These are phyloP conservation scores for Cyclaneusma minus DNA, from an alignment of 2,329 filamentous ascomycete genomes.

Conservation along the genomic window DNA sequence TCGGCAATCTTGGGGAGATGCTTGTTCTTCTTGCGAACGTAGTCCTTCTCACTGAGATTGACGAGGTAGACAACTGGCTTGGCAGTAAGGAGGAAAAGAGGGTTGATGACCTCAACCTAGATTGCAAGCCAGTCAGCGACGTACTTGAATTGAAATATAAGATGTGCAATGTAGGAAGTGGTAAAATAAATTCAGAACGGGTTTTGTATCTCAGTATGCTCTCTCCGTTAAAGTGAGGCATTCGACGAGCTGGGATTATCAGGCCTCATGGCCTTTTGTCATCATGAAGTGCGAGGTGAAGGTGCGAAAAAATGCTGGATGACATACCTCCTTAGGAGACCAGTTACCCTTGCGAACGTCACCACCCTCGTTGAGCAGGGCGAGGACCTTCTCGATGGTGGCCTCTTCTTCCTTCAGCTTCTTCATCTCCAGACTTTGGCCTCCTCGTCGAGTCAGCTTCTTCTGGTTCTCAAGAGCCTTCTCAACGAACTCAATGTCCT, in stretches of 20 bases:
- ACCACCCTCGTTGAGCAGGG: constrained; percentile 73
- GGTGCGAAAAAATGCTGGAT: constrained; percentile 12
- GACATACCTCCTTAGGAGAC: constrained; percentile 84
- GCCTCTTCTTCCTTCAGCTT: constrained; percentile 91
- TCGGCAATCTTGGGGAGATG: constrained; percentile 83
- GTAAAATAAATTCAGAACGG: constrained; percentile 16
- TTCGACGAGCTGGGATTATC: constrained; percentile 99
- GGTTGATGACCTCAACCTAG: constrained; percentile 95
- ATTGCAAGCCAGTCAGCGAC: constrained; percentile 12
- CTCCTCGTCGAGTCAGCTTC: constrained; percentile 90
- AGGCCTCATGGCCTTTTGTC: constrained; percentile 93
- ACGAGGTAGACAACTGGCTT: constrained; percentile 96
- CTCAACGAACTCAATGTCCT: constrained; percentile 97
- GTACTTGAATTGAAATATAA: constrained; percentile 10
- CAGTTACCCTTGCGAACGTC: constrained; percentile 86
- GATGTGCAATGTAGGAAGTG: constrained; percentile 3
- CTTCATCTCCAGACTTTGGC: constrained; percentile 94
- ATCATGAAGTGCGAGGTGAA: constrained; percentile 50
- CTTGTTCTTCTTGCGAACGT: constrained; percentile 99
- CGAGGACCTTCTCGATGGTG: constrained; percentile 78
- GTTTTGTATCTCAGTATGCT: constrained; percentile 66
- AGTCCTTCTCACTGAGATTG: constrained; percentile 95
- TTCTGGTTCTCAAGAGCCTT: constrained; percentile 83
- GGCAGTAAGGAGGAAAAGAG: constrained; percentile 82
- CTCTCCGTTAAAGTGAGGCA: constrained; percentile 66